A percentile compares a stretch with the other conserved stretches of the same genome.
These are phyloP conservation scores for Umbelopsis vinacea DNA, from an alignment of 192 early-diverging fungal species.

Conservation along the genomic window DNA sequence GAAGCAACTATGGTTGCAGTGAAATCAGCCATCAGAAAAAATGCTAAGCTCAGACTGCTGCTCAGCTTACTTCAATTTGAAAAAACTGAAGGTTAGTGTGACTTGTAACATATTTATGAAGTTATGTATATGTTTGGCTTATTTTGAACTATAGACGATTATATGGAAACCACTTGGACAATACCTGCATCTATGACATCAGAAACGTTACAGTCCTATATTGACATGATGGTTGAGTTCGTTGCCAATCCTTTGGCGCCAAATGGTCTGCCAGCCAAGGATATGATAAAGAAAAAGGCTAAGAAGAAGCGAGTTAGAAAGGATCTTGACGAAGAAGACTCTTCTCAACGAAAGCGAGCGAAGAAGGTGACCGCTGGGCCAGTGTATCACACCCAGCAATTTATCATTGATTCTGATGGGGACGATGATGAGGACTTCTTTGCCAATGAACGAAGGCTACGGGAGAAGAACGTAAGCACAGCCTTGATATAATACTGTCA, in stretches of 20 bases:
- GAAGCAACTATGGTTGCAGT: conserved; percentile 30
- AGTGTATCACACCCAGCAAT: conserved; percentile 43
- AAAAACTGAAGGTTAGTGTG: conserved; percentile 32
- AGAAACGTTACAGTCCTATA: conserved; percentile 39
- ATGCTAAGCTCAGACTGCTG: conserved; percentile 47
- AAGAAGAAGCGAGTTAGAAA: conserved; percentile 26
- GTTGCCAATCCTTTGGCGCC: conserved; percentile 29
- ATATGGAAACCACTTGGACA: conserved; percentile 28
- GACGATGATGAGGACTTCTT: conserved; percentile 27
- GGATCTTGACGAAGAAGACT: conserved; percentile 9
- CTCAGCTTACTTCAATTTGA: conserved; percentile 44
- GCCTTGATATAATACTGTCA: not conserved
- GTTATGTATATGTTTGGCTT: not conserved
- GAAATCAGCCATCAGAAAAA: conserved; percentile 26
- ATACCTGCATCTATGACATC: conserved; percentile 44
- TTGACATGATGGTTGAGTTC: conserved; percentile 40
- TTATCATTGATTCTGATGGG: conserved; percentile 58
- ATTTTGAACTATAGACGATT: not conserved
- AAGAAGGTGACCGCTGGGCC: conserved; percentile 10
- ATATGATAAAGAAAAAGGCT: conserved; percentile 30
- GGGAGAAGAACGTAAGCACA: conserved; percentile 1
- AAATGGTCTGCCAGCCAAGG: conserved; percentile 15
- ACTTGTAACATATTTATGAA: not conserved
- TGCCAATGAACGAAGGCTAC: not conserved
- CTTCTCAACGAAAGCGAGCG: conserved; percentile 19